These are phyloP conservation scores for Rhododendron griersonianum DNA, from an alignment of 148 eudicot genomes.

Conservation along the genomic window DNA sequence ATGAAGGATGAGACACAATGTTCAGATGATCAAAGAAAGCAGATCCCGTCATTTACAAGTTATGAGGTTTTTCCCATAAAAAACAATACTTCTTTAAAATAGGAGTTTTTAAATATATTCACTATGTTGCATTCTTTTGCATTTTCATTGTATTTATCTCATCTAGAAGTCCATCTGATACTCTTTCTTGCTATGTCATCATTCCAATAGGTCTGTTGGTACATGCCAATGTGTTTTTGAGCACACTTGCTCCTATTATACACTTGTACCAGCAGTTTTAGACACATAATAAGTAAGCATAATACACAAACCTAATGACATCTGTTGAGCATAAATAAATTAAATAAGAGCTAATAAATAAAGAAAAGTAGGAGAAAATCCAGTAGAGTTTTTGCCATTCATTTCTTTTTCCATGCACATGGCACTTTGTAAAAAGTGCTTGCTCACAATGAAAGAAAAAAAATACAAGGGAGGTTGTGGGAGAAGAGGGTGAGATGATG, in stretches of 20 bases:
- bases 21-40: background rate
- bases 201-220: background rate
- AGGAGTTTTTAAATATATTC: background rate
- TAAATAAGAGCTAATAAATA: background rate
- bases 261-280: background rate
- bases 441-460: background rate
- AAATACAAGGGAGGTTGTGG: background rate
- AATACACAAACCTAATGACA: background rate
- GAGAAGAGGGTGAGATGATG: background rate
- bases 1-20: background rate
- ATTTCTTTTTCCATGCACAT: background rate
- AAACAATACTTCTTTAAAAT: background rate
- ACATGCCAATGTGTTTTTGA: background rate
- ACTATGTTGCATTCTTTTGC: background rate
- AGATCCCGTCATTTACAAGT: background rate
- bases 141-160: background rate
- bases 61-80: background rate
- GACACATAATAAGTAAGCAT: background rate
- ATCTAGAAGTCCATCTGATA: background rate
- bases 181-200: background rate
- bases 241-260: background rate
- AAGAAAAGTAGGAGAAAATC: background rate
- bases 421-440: background rate
- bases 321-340: background rate
- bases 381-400: background rate